A percentile compares a stretch with the other conserved stretches of the same genome.
Conservation (phyloP, 139 green algal genomes). For the Pseudopediastrum boryanum region DNA sequence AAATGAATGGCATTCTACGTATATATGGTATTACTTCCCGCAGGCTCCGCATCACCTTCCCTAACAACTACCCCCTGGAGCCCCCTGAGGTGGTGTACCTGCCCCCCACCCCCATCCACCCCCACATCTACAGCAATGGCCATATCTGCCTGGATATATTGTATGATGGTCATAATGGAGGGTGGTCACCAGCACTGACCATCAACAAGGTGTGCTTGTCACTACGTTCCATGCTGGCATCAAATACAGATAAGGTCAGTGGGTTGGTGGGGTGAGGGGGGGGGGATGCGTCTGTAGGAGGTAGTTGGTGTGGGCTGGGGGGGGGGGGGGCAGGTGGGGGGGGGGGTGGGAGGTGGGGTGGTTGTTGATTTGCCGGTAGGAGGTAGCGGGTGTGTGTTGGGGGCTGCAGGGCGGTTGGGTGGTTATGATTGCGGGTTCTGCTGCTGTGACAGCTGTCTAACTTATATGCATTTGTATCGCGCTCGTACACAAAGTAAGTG, state of each 20-base stretch:
- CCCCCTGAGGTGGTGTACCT: conserved; percentile 85
- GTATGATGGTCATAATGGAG: conserved; percentile 80
- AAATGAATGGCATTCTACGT: no score
- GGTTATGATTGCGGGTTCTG: no score
- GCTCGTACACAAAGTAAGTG: no score
- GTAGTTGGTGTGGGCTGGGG: no score
- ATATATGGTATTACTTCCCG: conserved; percentile 48
- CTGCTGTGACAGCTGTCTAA: no score
- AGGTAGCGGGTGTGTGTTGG: no score
- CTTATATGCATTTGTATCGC: no score
- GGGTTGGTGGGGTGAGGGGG: background rate
- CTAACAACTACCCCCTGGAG: conserved; percentile 83
- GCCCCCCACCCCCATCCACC: conserved; percentile 73
- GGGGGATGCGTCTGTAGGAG: no score
- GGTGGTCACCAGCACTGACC: conserved; percentile 89
- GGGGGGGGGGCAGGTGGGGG: no score
- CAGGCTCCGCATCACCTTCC: conserved; percentile 74
- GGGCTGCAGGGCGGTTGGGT: no score
- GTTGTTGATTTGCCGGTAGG: no score
- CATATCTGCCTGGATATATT: conserved; percentile 93
- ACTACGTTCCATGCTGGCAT: conserved; percentile 88
- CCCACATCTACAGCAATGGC: conserved; percentile 92
- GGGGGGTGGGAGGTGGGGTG: no score
- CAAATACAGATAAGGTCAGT: conserved; percentile 68
- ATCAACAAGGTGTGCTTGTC: conserved; percentile 81